Base-by-base conservation (phyloP, 2,329 filamentous ascomycete genomes). In the Metarhizium guizhouense region DNA sequence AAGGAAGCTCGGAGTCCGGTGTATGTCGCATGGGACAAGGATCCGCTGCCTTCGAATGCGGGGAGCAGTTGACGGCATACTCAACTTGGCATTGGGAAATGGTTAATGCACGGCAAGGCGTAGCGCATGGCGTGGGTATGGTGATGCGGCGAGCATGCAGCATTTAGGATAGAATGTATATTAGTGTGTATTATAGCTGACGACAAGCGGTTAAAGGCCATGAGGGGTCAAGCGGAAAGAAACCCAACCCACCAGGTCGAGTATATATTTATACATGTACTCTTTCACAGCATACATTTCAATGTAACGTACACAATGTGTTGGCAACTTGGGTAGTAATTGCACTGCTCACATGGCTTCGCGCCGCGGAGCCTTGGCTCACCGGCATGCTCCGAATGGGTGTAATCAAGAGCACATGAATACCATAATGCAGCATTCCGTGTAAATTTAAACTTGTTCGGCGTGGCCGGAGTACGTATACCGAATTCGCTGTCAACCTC, bases 1-100 rank as follows among this genome's bases (percentile, higher is more conserved):
- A 64, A 76, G 34, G 81, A 85, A 56, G 69, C 74, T 56, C 64
- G 69, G 49, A 64, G 70, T 25, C 76, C 76, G 1, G 63, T 81
- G 13, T 71, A 76, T 47, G 72, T 82, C 47, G 70, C 80, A 25
- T 79, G 78, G 62, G 61, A 68, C 34, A 62, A 71, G n/a, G 60
- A 64, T 40, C 64, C 68, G 16, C 59, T 70, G 36, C 55, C 61
- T 25, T 3, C 20, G 45, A 18, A 38, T n/a, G 10, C 47, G 25
- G 47, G 20, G 25, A 49, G 20, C 47, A 18, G 47, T 30, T 49
- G 30, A 49, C 8, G 6, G 25, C 45, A n/a, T 16, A n/a, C 25
- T 34, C 10, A n/a, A 25, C 16, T 6, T 14, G 8, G 25, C 16
- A 34, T n/a, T 30, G 16, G 47, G 45, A 30, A 30, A 13, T 30